phyloP scores from a whole-genome alignment of 768 basidiomycete species.

The Neoboletus brunneissimus region DNA sequence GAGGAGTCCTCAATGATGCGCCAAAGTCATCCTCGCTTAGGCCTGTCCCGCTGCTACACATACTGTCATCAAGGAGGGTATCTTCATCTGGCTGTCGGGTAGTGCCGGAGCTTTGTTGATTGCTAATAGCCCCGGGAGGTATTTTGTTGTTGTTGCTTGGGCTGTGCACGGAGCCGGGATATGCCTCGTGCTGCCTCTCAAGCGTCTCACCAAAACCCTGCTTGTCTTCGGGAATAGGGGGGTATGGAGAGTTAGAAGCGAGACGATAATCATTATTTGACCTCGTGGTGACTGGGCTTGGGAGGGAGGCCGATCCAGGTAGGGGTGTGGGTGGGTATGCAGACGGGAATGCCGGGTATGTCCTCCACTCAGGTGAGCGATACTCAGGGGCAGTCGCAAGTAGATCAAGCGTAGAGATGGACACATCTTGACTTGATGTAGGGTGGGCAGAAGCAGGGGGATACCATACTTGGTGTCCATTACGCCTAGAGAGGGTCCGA shows the following conservation, averaged over 20 bases:
- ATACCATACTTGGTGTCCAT: slow-evolving; percentile 54
- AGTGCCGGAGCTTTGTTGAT: slow-evolving; percentile 1
- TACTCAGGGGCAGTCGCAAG: slow-evolving; percentile 32
- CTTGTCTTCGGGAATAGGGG: slow-evolving; percentile 40
- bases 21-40: slow-evolving; percentile 56
- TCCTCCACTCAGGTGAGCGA: slow-evolving; percentile 63
- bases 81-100: slow-evolving; percentile 19
- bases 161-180: slow-evolving; percentile 57
- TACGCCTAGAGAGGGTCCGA: slow-evolving; percentile 13
- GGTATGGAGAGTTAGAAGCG: slow-evolving; percentile 16
- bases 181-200: slow-evolving; percentile 59
- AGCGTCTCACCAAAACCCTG: slow-evolving; percentile 74
- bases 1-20: slow-evolving; percentile 64
- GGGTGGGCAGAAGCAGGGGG: slow-evolving; percentile 50
- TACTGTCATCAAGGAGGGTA: slow-evolving; percentile 23
- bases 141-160: slow-evolving; percentile 53
- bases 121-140: slow-evolving; percentile 39
- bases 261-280: slow-evolving; percentile 1
- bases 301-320: slow-evolving; percentile 37
- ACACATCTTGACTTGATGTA: slow-evolving; percentile 14
- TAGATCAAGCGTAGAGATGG: slow-evolving; percentile 4
- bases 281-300: slow-evolving; percentile 11
- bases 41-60: slow-evolving; percentile 25
- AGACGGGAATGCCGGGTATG: slow-evolving; percentile 72
- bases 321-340: slow-evolving; percentile 74